A percentile compares a stretch with the other conserved stretches of the same genome.
Conservation (phyloP, 2,329 filamentous ascomycete genomes). For the Calonectria pseudoturangicola region DNA sequence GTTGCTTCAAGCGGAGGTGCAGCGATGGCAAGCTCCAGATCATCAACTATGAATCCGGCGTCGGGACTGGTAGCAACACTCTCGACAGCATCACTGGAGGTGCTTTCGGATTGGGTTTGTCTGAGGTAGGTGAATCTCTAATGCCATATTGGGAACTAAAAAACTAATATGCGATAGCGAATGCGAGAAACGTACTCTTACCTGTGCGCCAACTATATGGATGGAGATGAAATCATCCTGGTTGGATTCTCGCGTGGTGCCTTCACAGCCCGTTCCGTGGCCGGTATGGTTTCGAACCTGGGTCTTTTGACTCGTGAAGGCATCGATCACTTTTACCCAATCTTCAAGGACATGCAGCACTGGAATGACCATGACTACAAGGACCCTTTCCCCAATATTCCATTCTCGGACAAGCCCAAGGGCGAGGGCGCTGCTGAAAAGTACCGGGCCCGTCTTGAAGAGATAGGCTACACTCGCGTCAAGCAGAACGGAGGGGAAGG, state of each 20-base stretch:
- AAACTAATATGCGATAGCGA: constrained; percentile 59
- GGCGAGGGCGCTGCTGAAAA: constrained; percentile 63
- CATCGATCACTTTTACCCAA: constrained; percentile 72
- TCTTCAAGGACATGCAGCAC: constrained; percentile 75
- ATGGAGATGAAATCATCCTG: constrained; percentile 74
- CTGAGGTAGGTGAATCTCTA: constrained; percentile 64
- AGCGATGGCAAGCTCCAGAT: constrained; percentile 73
- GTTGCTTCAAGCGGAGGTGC: constrained; percentile 72
- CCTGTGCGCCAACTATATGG: constrained; percentile 76
- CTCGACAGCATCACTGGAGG: constrained; percentile 72
- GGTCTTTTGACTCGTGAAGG: constrained; percentile 72
- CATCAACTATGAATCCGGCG: constrained; percentile 77
- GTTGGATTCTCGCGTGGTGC: constrained; percentile 76
- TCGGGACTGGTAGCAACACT: constrained; percentile 71
- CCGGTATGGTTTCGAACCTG: constrained; percentile 70
- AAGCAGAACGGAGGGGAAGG: constrained; percentile 62
- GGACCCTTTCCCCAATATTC: constrained; percentile 67
- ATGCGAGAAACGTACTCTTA: constrained; percentile 79
- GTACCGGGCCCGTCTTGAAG: constrained; percentile 67
- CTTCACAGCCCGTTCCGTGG: constrained; percentile 75
- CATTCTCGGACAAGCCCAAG: constrained; percentile 70
- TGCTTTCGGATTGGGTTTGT: constrained; percentile 72
- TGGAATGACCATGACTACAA: constrained; percentile 67
- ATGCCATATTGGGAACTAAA: not conserved
- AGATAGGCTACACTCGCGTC: constrained; percentile 66